phyloP scores from a whole-genome alignment of 257 asterid species.

The Solanum lignicaule region DNA sequence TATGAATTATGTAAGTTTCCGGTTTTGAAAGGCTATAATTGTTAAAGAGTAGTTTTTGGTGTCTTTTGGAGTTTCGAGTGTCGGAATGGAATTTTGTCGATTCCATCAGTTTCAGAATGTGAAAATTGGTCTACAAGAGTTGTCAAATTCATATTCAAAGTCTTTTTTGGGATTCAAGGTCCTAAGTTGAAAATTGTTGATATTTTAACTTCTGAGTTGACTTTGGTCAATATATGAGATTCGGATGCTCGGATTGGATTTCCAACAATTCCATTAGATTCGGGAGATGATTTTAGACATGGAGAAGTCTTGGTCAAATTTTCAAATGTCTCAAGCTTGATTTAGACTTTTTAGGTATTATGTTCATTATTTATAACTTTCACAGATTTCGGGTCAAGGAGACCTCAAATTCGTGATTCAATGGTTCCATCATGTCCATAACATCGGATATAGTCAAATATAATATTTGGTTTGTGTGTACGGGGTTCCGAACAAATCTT shows the following conservation, averaged over 20 bases:
- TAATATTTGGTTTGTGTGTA: background rate
- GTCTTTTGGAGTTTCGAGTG: background rate
- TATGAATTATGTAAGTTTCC: background rate
- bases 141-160: background rate
- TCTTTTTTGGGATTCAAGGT: background rate
- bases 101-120: background rate
- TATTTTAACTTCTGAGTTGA: background rate
- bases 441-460: background rate
- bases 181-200: background rate
- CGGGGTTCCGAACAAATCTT: background rate
- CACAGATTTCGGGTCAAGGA: background rate
- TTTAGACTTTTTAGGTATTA: background rate
- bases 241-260: background rate
- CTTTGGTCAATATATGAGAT: background rate
- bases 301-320: background rate
- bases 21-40: background rate
- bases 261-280: no score
- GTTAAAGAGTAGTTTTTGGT: background rate
- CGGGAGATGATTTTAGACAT: background rate
- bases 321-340: background rate
- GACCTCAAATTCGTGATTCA: background rate
- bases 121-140: background rate
- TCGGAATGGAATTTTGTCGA: no score
- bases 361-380: background rate
- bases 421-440: background rate